A percentile compares a stretch with the other conserved stretches of the same genome.
phyloP scores from a whole-genome alignment of 768 basidiomycete species.

The Lyophyllum shimeji region DNA sequence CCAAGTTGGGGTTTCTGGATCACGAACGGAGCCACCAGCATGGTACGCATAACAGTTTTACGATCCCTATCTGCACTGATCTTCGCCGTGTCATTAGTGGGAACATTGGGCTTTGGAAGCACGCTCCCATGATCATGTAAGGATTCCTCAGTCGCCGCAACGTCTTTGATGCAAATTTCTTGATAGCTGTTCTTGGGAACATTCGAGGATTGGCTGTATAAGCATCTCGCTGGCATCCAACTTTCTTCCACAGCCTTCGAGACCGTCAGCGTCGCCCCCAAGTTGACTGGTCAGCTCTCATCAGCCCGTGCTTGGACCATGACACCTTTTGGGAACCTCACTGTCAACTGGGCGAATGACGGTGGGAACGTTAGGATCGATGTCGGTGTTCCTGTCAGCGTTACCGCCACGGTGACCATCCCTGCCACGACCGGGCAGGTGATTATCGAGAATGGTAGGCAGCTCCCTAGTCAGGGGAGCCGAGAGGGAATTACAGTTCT shows the following conservation, averaged over 20 bases:
- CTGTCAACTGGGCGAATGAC: slow-evolving; percentile 18
- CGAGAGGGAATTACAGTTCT: slow-evolving; percentile 1
- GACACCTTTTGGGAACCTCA: slow-evolving; percentile 29
- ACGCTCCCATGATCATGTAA: slow-evolving; percentile 30
- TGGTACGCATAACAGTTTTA: slow-evolving; percentile 12
- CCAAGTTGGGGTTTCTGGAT: slow-evolving; percentile 33
- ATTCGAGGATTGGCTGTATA: slow-evolving; percentile 31
- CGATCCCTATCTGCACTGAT: neutral
- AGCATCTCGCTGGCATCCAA: slow-evolving; percentile 27
- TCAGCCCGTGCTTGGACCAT: slow-evolving; percentile 25
- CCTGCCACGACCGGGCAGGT: neutral
- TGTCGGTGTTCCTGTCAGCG: slow-evolving; percentile 23
- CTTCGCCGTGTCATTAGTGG: slow-evolving; percentile 18
- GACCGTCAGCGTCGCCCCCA: slow-evolving; percentile 22
- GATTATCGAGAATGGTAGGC: slow-evolving; percentile 15
- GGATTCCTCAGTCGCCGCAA: neutral
- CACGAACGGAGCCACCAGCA: slow-evolving; percentile 27
- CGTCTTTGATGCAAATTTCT: neutral
- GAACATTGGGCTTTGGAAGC: slow-evolving; percentile 29
- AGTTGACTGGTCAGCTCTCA: slow-evolving; percentile 16
- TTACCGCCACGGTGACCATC: slow-evolving; percentile 22
- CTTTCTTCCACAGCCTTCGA: slow-evolving; percentile 24
- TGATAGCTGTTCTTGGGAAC: slow-evolving; percentile 29
- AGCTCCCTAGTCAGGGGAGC: slow-evolving; percentile 3
- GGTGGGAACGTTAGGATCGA: slow-evolving; percentile 15